These are phyloP conservation scores for Parasarocladium wereldwijsianum DNA, from an alignment of 2,329 filamentous ascomycete species.

Conservation along the genomic window DNA sequence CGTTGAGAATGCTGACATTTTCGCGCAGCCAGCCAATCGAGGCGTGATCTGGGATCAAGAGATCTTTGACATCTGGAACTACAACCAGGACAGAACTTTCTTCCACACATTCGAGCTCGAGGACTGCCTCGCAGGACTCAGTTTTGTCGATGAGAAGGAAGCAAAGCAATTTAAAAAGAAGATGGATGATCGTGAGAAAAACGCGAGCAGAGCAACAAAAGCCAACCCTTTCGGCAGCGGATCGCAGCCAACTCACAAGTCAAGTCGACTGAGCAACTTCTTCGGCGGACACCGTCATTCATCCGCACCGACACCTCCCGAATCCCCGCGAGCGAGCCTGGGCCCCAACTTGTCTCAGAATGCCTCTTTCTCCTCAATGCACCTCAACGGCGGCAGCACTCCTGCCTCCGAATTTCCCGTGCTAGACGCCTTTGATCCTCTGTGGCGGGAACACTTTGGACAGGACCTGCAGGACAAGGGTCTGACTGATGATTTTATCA, in stretches of 20 bases:
- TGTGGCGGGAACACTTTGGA: conserved; percentile 52
- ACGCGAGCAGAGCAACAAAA: conserved; percentile 76
- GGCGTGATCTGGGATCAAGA: conserved; percentile 97
- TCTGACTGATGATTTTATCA: conserved; percentile 51
- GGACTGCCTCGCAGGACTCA: conserved; percentile 76
- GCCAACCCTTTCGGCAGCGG: conserved; percentile 57
- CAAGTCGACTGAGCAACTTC: conserved; percentile 39
- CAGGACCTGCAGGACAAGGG: conserved; percentile 48
- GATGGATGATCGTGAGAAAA: conserved; percentile 91
- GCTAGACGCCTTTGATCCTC: conserved; percentile 48
- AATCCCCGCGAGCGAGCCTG: conserved; percentile 32
- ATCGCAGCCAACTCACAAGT: conserved; percentile 23
- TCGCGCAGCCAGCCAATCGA: conserved; percentile 50
- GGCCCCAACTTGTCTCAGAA: conserved; percentile 20
- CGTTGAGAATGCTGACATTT: too few species aligned
- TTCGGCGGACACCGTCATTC: conserved; percentile 45
- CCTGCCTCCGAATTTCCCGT: conserved; percentile 40
- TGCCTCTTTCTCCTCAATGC: conserved; percentile 27
- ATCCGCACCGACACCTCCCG: conserved; percentile 41
- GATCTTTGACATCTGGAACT: conserved; percentile 86
- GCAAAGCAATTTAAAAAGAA: conserved; percentile 96
- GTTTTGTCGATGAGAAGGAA: conserved; percentile 94
- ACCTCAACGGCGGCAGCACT: conserved; percentile 27
- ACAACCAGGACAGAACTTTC: conserved; percentile 94
- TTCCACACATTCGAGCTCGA: conserved; percentile 97